phyloP scores from a whole-genome alignment of 2,329 filamentous ascomycete species.

The Fusarium devonianum region DNA sequence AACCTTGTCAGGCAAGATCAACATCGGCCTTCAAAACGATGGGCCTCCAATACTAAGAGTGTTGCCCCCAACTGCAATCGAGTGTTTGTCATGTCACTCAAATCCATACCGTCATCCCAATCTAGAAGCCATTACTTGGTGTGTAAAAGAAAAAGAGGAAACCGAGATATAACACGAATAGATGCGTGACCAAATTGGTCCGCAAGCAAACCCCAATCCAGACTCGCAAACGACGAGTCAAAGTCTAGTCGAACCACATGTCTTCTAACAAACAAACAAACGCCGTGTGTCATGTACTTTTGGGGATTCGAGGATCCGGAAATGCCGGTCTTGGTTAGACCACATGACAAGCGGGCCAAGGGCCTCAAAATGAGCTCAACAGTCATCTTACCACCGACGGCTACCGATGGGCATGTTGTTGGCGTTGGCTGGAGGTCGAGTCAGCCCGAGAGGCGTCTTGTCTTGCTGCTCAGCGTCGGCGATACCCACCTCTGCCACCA shows the following conservation, averaged over 20 bases:
- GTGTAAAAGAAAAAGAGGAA: constrained; percentile 31
- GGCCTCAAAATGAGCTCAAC: constrained; percentile 21
- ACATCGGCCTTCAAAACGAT: constrained; percentile 22
- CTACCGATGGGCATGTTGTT: constrained; percentile 59
- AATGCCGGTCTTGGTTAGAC: constrained; percentile 26
- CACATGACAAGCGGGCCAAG: constrained; percentile 19
- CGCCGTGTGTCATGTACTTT: constrained; percentile 42
- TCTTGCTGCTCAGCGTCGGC: constrained; percentile 45
- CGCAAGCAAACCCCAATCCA: constrained; percentile 39
- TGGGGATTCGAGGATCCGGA: constrained; percentile 25
- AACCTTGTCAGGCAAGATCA: constrained; percentile 18
- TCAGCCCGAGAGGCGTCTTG: constrained; percentile 47
- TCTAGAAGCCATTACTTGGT: constrained; percentile 43
- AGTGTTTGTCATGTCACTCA: constrained; percentile 31
- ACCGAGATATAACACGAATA: constrained; percentile 16
- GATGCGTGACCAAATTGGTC: constrained; percentile 33
- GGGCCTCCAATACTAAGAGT: constrained; percentile 23
- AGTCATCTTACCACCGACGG: constrained; percentile 57
- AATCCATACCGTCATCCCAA: constrained; percentile 34
- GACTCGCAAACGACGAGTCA: constrained; percentile 36
- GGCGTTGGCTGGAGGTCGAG: constrained; percentile 52
- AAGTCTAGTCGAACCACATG: constrained; percentile 41
- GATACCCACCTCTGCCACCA: constrained; percentile 58
- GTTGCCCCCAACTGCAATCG: constrained; percentile 9
- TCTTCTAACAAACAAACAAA: constrained; percentile 44